Evolutionary conservation across 2,329 filamentous ascomycete species (phyloP), one percentile per base, ranked within the genome.

Genomic region (Botrytis squamosa): DNA sequence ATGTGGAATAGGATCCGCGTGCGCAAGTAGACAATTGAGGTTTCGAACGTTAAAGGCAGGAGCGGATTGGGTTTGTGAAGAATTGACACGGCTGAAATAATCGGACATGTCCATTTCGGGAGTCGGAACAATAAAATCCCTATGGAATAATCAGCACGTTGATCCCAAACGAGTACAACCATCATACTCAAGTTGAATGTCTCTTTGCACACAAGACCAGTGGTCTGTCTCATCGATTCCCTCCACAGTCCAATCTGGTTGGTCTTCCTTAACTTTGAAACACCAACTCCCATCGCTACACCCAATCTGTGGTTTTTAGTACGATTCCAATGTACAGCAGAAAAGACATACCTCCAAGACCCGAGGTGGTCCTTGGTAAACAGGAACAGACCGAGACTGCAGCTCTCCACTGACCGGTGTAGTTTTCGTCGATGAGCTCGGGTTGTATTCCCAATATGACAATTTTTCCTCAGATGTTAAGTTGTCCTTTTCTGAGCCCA

Each of bases 211-310:
- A 63, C 77, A 78, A 22, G 74, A 65, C 80, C 80, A 81, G 60
- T 80, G 78, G 73, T 79, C 75, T 4, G 76, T 76, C 66, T 81
- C 78, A 76, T 81, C 80, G 25, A 80, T 36, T 10, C 79, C 80
- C 49, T 81, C 76, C 44, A 81, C 74, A n/a, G 78, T 75, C 80
- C 80, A 81, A 59, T 75, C 76, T 12, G 78, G 76, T 60, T 78
- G 74, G 42, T 78, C 75, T 22, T 73, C 72, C 73, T 80, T 81
- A 46, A 78, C 75, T 25, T 74, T 74, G 40, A 79, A 77, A 70
- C 78, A 80, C 79, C 80, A 81, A 29, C 40, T 68, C 9, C 80
- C 80, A 69, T 80, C 76, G 64, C 77, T 76, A 65, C 79, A 80
- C 18, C 79, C 80, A 70, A 81, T 74, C 59, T 72, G 42, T 33